phyloP scores from a whole-genome alignment of 768 basidiomycete species.

The Hygrocybe punicea region DNA sequence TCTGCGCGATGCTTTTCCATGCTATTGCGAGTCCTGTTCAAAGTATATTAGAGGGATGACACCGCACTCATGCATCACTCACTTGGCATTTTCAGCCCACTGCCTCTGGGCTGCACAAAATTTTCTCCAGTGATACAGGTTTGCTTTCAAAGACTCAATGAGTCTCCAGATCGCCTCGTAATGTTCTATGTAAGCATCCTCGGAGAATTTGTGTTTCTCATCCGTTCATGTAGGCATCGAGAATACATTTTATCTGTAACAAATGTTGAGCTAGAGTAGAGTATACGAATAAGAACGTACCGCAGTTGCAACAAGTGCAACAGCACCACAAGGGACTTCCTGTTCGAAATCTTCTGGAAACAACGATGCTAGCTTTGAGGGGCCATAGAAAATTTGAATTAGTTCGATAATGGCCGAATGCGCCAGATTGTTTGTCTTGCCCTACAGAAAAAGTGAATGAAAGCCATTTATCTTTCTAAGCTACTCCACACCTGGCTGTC shows the following conservation, averaged over 20 bases:
- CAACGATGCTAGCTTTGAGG: constrained; percentile 2
- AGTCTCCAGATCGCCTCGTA: background rate
- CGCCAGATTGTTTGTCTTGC: background rate
- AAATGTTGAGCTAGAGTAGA: background rate
- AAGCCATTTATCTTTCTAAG: background rate
- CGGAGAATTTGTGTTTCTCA: background rate
- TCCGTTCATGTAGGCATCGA: background rate
- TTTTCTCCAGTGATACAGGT: background rate
- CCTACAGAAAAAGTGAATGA: background rate
- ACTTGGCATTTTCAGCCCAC: background rate
- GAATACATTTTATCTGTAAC: background rate
- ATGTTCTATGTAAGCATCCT: background rate
- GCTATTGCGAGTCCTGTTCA: background rate
- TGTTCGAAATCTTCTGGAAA: constrained; percentile 10
- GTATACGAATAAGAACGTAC: constrained; percentile 2
- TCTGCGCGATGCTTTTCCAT: background rate
- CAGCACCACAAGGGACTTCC: constrained; percentile 7
- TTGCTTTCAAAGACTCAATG: background rate
- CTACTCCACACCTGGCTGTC: background rate
- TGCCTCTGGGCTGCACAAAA: background rate
- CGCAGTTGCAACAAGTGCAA: constrained; percentile 11
- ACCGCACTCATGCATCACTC: background rate
- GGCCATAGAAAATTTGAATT: background rate
- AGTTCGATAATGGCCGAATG: background rate
- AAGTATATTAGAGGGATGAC: background rate